Evolutionary conservation across 352 stramenopile species (phyloP).

Genomic region (Lagenidium giganteum): DNA sequence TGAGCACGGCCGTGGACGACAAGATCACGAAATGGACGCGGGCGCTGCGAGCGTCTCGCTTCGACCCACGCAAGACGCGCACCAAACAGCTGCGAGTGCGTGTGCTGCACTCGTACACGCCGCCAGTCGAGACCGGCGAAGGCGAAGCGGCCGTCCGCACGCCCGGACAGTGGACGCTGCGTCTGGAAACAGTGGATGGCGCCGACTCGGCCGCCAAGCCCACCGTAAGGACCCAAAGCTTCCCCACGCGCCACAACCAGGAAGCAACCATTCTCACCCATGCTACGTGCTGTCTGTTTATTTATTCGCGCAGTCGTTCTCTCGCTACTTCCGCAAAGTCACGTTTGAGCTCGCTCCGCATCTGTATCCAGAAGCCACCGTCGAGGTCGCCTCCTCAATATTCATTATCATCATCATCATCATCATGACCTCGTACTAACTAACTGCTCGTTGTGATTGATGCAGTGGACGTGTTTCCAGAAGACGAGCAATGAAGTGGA

Average conservation of each 20-base stretch:
- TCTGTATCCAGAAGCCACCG: constrained; percentile 59
- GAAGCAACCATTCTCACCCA: neutral
- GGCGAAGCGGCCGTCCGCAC: too few relatives aligned
- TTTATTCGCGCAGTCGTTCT: constrained; percentile 48
- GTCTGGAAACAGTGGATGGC: constrained; percentile 47
- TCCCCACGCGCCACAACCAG: too few relatives aligned
- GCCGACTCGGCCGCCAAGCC: constrained; percentile 18
- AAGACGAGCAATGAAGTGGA: constrained; percentile 62
- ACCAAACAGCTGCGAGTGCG: constrained; percentile 48
- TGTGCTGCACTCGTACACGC: constrained; percentile 58
- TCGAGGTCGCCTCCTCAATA: too few relatives aligned
- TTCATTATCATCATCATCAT: too few relatives aligned
- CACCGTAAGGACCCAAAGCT: constrained; percentile 50
- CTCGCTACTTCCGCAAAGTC: constrained; percentile 70
- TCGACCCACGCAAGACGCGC: constrained; percentile 55
- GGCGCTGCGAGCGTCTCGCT: constrained; percentile 50
- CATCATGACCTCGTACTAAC: neutral
- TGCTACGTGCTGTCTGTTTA: neutral
- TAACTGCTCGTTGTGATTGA: neutral
- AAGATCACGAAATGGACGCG: constrained; percentile 42
- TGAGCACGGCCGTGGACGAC: constrained; percentile 35
- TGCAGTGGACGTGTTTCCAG: constrained; percentile 75
- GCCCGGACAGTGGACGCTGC: constrained; percentile 57
- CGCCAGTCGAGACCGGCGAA: constrained; percentile 30
- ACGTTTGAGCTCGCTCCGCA: constrained; percentile 69